A percentile compares a stretch with the other conserved stretches of the same genome.
phyloP scores from a whole-genome alignment of 148 eudicot species.

The Camellia granthamiana region DNA sequence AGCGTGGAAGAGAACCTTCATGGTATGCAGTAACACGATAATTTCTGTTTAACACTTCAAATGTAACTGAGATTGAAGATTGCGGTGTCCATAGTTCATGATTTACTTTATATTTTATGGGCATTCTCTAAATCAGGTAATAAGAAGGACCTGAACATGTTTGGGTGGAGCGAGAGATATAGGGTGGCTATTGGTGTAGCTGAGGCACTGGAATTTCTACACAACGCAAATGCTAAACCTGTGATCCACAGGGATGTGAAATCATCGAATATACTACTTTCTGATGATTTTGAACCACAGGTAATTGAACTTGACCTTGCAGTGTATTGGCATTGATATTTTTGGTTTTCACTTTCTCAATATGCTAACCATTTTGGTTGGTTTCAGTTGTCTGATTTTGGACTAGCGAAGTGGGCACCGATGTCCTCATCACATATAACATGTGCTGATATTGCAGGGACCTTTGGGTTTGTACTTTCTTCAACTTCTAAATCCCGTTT shows the following conservation, averaged over 20 bases:
- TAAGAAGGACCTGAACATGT: conserved; percentile 41
- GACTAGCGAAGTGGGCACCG: conserved; percentile 76
- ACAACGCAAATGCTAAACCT: conserved; percentile 43
- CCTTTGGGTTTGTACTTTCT: conserved; percentile 73
- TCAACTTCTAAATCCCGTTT: conserved; percentile 8
- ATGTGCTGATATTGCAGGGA: conserved; percentile 84
- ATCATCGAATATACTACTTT: conserved; percentile 85
- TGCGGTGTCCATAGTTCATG: conserved; percentile 4
- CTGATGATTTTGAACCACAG: conserved; percentile 90
- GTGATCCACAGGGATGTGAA: conserved; percentile 95
- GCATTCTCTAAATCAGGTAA: conserved; percentile 32
- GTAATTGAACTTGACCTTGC: conserved; percentile 26
- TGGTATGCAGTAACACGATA: conserved; percentile 43
- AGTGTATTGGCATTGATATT: neutral
- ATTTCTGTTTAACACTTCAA: neutral
- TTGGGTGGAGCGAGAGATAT: conserved; percentile 79
- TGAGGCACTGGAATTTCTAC: conserved; percentile 78
- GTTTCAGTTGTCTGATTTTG: conserved; percentile 86
- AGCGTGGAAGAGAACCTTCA: conserved; percentile 93
- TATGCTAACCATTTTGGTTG: conserved; percentile 19
- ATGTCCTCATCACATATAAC: conserved; percentile 48
- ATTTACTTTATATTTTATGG: neutral
- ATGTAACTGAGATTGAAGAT: neutral
- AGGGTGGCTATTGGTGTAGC: conserved; percentile 91
- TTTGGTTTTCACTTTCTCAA: neutral